Base-by-base conservation (phyloP, 2,329 filamentous ascomycete species). In the Xylaria sp. region DNA sequence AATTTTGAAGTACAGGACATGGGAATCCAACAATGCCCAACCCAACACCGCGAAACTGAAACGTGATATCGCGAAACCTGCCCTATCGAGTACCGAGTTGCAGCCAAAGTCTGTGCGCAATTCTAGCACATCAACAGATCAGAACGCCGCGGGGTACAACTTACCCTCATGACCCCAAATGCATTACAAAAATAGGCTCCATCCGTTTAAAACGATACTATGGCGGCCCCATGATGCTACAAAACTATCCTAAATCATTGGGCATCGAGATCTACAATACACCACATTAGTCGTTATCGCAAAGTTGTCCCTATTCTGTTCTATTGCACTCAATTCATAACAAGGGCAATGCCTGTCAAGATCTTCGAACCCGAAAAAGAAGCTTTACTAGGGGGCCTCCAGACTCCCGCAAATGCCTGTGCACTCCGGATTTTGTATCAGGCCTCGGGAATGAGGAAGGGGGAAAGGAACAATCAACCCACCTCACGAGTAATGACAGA, bases 371-470 rank as follows among this genome's bases (percentile, higher is more conserved):
- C n/a, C 12, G 8, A 36, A 48, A 56, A 8, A 41, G 46, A 36
- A 60, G 39, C 8, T 28, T 28, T 48, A 25, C 57, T 9, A 56
- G 43, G 41, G 25, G 45, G 23, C 52, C 28, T n/a, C 57, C 28
- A n/a, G n/a, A 23, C 34, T 43, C 10, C n/a, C 56, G 15, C 30
- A 23, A 50, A 50, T 34, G 50, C 63, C 10, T 32, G 43, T 41
- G 12, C 55, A 28, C 50, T 66, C 57, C 43, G 34, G 23, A 63
- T 36, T 57, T 56, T 36, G 30, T 36, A 59, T 41, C 41, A 57
- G 45, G 23, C 32, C 13, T 18, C 10, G 32, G 30, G 30, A 46
- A 55, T 48, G 52, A 20, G 25, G 43, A 36, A 20, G 43, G 32
- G 43, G 13, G 18, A 23, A 48, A 23, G 28, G 9, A 20, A 32